These are phyloP conservation scores for Auriscalpium microsporum DNA, from an alignment of 768 basidiomycete genomes.

Conservation along the genomic window DNA sequence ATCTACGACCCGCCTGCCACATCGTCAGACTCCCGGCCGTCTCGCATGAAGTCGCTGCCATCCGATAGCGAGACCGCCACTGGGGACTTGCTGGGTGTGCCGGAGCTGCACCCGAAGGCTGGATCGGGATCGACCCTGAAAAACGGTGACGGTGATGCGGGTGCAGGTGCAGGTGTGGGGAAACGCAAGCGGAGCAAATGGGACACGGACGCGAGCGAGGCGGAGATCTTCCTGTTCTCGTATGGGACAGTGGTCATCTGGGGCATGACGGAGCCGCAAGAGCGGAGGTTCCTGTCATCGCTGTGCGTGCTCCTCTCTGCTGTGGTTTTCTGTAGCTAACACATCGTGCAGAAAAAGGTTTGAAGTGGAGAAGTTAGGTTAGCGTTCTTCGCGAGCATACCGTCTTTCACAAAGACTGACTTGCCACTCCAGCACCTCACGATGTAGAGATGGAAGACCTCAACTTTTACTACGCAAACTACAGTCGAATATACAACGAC, in stretches of 20 bases:
- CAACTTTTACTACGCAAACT: conserved; percentile 95
- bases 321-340: conserved; percentile 4
- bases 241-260: conserved; percentile 96
- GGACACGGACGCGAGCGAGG: conserved; percentile 49
- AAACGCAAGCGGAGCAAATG: conserved; percentile 55
- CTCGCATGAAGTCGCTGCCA: conserved; percentile 11
- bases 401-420: conserved; percentile 1
- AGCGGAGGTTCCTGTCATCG: conserved; percentile 82
- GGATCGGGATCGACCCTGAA: conserved; percentile 7
- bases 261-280: conserved; percentile 94
- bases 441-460: conserved; percentile 94
- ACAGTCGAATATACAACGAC: conserved; percentile 96
- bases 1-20: conserved; percentile 48
- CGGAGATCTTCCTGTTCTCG: conserved; percentile 88
- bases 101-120: conserved; percentile 44
- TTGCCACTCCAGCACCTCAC: conserved; percentile 54
- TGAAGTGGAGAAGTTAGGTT: conserved; percentile 81
- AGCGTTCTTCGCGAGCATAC: conserved; percentile 11
- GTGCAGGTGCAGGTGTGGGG: conserved; percentile 21
- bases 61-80: conserved; percentile 24
- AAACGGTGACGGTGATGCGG: neutral
- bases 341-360: conserved; percentile 71
- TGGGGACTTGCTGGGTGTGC: conserved; percentile 72
- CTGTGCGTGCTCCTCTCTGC: conserved; percentile 47
- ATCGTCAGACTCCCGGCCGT: conserved; percentile 8